A percentile compares a stretch with the other conserved stretches of the same genome.
These are phyloP conservation scores for Kluyveromyces dobzhanskii DNA, from an alignment of 805 yeast genomes.

Conservation along the genomic window DNA sequence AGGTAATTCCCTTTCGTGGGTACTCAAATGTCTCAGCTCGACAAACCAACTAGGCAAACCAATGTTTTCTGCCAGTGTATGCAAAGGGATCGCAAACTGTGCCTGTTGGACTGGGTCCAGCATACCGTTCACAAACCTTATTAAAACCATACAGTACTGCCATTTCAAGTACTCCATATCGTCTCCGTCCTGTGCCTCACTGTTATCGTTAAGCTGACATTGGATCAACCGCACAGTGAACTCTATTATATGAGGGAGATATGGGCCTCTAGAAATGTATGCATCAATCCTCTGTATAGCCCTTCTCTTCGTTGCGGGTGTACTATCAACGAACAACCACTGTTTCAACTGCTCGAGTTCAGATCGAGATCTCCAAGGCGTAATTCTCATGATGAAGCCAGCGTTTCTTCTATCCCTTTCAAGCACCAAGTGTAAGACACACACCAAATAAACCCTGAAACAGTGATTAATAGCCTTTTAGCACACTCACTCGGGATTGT, in stretches of 20 bases:
- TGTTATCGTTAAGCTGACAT: slow-evolving; percentile 32
- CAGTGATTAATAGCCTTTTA: no score
- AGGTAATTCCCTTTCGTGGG: slow-evolving; percentile 77
- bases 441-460: no score
- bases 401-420: no score
- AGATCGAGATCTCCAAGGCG: slow-evolving; percentile 30
- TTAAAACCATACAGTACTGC: slow-evolving; percentile 64
- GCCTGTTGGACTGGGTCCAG: slow-evolving; percentile 82
- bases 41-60: slow-evolving; percentile 76
- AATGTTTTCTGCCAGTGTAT: slow-evolving; percentile 58
- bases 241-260: slow-evolving; percentile 65
- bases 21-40: slow-evolving; percentile 81
- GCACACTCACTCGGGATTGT: not conserved
- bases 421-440: no score
- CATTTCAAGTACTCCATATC: slow-evolving; percentile 31
- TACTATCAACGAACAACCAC: slow-evolving; percentile 43
- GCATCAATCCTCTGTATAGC: slow-evolving; percentile 49
- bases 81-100: slow-evolving; percentile 68
- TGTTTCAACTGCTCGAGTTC: slow-evolving; percentile 41
- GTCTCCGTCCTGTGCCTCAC: slow-evolving; percentile 27
- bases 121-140: slow-evolving; percentile 84
- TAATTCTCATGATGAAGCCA: slow-evolving; percentile 18
- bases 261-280: slow-evolving; percentile 47
- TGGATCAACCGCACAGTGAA: slow-evolving; percentile 52
- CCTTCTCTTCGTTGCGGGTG: slow-evolving; percentile 29